phyloP scores from a whole-genome alignment of 805 yeast species.

The Ogataea ganodermae region DNA sequence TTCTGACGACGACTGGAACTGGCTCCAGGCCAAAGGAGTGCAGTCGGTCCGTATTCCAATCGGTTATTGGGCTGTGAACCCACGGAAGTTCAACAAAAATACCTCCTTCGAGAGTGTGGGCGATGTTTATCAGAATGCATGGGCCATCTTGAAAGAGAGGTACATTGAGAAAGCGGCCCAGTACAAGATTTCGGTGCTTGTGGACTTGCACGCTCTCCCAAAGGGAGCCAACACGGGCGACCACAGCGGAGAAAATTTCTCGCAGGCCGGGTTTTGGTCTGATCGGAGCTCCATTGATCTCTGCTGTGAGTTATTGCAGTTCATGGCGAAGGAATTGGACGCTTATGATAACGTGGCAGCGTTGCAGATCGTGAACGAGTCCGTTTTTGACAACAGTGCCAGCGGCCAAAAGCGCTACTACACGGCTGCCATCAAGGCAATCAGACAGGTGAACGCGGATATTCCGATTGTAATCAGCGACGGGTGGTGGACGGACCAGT shows the following conservation, averaged over 20 bases:
- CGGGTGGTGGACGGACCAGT: slow-evolving; percentile 89
- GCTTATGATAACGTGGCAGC: slow-evolving; percentile 72
- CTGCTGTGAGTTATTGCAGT: slow-evolving; percentile 55
- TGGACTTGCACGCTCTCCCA: slow-evolving; percentile 89
- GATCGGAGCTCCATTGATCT: slow-evolving; percentile 41
- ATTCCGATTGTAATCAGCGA: slow-evolving; percentile 84
- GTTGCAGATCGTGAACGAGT: slow-evolving; percentile 83
- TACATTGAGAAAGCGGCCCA: slow-evolving; percentile 60
- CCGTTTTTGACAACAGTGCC: slow-evolving; percentile 61
- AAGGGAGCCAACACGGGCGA: slow-evolving; percentile 88
- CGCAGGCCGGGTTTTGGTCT: slow-evolving; percentile 66
- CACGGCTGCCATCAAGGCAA: slow-evolving; percentile 57
- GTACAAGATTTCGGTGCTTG: slow-evolving; percentile 68
- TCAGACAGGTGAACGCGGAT: slow-evolving; percentile 53
- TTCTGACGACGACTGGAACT: slow-evolving; percentile 74
- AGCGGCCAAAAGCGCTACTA: slow-evolving; percentile 61
- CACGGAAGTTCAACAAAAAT: slow-evolving; percentile 55
- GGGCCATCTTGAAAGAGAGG: slow-evolving; percentile 56
- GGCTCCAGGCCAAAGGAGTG: slow-evolving; percentile 67
- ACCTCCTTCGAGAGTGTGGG: slow-evolving; percentile 63
- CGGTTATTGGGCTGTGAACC: slow-evolving; percentile 87
- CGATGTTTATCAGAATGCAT: slow-evolving; percentile 68
- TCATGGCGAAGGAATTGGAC: slow-evolving; percentile 59
- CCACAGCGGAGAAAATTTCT: slow-evolving; percentile 74
- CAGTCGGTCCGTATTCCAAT: slow-evolving; percentile 83